These are phyloP conservation scores for Epithele typhae DNA, from an alignment of 768 basidiomycete genomes.

Conservation along the genomic window DNA sequence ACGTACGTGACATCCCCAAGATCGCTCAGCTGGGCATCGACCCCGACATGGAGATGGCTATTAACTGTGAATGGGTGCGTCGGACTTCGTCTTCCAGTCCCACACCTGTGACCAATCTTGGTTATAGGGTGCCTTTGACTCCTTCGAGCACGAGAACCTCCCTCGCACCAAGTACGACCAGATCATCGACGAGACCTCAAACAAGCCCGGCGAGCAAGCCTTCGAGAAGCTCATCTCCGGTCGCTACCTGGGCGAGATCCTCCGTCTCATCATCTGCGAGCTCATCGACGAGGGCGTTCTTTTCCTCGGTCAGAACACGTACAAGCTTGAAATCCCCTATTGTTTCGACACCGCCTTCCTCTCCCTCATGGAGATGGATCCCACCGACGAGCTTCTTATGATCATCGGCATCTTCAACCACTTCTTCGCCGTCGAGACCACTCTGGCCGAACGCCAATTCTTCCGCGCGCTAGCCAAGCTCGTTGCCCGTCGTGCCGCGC, in stretches of 20 bases:
- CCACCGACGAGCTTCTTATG: conserved; percentile 95
- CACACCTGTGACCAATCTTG: too few species aligned
- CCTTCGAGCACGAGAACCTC: conserved; percentile 89
- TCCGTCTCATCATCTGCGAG: conserved; percentile 92
- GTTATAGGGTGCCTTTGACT: conserved; percentile 97
- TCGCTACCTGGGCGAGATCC: conserved; percentile 92
- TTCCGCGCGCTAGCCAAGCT: conserved; percentile 91
- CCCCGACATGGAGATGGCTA: conserved; percentile 71
- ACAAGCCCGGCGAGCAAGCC: conserved; percentile 94
- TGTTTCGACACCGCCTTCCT: conserved; percentile 96
- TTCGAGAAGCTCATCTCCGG: conserved; percentile 99
- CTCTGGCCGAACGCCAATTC: conserved; percentile 93
- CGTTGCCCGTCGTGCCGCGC: conserved; percentile 84
- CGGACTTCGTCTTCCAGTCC: not conserved
- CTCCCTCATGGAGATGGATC: conserved; percentile 95
- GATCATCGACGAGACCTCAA: conserved; percentile 88
- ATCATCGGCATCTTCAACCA: conserved; percentile 96
- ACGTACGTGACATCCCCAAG: conserved; percentile 81
- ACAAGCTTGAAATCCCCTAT: conserved; percentile 94
- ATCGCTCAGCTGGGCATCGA: conserved; percentile 71
- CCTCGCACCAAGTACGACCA: conserved; percentile 94
- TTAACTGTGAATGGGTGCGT: conserved; percentile 95
- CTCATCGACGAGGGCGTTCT: conserved; percentile 95
- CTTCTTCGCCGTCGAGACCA: conserved; percentile 96
- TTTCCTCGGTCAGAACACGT: conserved; percentile 97